Base-by-base conservation (phyloP, 2,329 filamentous ascomycete genomes). In the Fusarium sp. region DNA sequence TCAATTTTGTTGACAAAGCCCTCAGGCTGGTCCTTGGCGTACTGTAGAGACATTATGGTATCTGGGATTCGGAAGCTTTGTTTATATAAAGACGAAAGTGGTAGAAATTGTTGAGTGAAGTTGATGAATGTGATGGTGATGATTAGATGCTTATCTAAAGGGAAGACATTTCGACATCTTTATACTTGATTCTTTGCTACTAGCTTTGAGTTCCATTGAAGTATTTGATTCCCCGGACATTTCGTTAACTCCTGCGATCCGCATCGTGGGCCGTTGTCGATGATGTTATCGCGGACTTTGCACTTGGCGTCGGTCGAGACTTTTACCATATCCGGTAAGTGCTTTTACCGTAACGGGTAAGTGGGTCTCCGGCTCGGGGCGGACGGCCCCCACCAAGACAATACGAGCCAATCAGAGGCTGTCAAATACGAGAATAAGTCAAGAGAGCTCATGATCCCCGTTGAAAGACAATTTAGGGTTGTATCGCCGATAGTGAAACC, bases 1-100 rank as follows among this genome's bases (percentile, higher is more conserved):
- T 85, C 81, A 15, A 87, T 80, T 55, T 75, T 72, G 75, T 87
- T 87, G 59, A 66, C 72, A 79, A 83, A 84, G 70, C 81, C 81
- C 22, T 72, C 50, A 5, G 82, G 77, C 78, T 84, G 80, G 48
- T 81, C 75, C 54, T 82, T 82, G 14, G 82, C 82, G 62, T 80
- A 82, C 24, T 70, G 58, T 28, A 63, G 68, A 55, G 77, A 57
- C 79, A 80, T 80, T 54, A 2, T 59, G 45, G 12, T 22, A 22
- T 18, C 1, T 41, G 24, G 6, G 20, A 18, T 5, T 6, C 4
- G 11, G 13, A 18, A 18, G 24, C 22, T 28, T 28, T 28, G 4
- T 42, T 28, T 26, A 24, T 14, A 9, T 13, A 12, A 32, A 35
- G 28, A 13, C 20, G 1, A n/a, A 26, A 30, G 32, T 28, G 24